Evolutionary conservation across 495 filamentous ascomycete species (phyloP), one percentile per base, ranked within the genome.

Genomic region (Xylaria bambusicola): DNA sequence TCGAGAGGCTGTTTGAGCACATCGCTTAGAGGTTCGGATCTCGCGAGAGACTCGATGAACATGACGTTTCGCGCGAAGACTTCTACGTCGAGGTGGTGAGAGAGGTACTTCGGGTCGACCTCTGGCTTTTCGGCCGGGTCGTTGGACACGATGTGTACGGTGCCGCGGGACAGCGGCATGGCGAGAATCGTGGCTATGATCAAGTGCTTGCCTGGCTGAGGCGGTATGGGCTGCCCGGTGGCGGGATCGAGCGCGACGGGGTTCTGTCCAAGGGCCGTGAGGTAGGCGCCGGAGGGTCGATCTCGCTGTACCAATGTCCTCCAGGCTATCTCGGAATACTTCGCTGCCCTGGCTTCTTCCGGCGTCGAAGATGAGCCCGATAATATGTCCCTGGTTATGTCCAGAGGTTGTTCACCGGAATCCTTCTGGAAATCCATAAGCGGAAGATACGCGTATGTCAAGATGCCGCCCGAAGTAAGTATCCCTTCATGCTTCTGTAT

Each of bases 111-210:
- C 1, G 83, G 82, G 56, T 87, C 78, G 60, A 83, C 80, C 1
- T 59, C 38, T 0, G 84, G 80, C n/a, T 71, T 51, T 4, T 58
- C 64, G 0, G 40, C 44, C 0, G 75, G 58, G 45, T 80, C 68
- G 6, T 71, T 36, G 8, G 74, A 75, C 13, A 63, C 61, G 48
- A 86, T 83, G 62, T 87, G 85, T 49, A 86, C 76, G 38, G 66
- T 81, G 4, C 85, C 85, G 9, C 84, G 80, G 2, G 82, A 82
- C 31, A 85, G 80, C 2, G 84, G 82, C 21, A 82, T 76, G 20
- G 75, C 71, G 12, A 76, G 66, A 50, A 77, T 70, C 10, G 70
- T 66, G 52, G 69, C 73, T 48, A 80, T 59, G 10, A 73, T 75
- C 27, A 78, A 42, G 52, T 72, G 76, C 45, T 79, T 79, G 17